Conservation (phyloP, 495 filamentous ascomycete species). For the Trichoderma asperelloides region DNA sequence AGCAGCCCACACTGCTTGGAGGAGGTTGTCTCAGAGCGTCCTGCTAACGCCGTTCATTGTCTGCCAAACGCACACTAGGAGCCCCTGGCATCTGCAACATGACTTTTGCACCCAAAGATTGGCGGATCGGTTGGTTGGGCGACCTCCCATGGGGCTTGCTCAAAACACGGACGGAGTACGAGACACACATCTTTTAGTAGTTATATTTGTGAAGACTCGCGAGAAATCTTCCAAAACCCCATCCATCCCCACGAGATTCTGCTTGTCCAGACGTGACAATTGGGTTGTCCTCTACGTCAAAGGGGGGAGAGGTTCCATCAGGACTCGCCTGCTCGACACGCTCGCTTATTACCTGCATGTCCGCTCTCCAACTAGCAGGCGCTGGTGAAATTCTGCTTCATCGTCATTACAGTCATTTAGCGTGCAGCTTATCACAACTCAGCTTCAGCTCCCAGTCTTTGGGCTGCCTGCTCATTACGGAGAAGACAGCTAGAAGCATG, state of each 20-base stretch:
- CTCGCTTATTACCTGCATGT: neutral
- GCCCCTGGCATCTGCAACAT: conserved; percentile 3
- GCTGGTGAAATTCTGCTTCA: neutral
- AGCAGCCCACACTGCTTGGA: neutral
- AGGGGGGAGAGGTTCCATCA: no score
- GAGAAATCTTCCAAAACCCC: no score
- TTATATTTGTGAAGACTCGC: no score
- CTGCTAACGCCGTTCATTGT: neutral
- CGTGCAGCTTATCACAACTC: conserved; percentile 2
- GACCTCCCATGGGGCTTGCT: neutral
- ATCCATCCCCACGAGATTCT: no score
- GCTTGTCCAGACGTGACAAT: no score
- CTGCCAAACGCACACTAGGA: neutral
- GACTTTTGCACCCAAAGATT: neutral
- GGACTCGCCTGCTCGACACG: neutral
- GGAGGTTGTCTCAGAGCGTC: neutral
- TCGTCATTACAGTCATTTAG: neutral
- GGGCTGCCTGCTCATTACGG: neutral
- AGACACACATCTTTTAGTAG: no score
- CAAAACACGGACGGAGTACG: neutral
- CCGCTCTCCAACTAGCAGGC: neutral
- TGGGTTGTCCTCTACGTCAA: no score
- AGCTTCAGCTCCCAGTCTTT: neutral
- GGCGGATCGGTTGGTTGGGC: neutral
- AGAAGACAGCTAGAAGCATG: neutral